A percentile compares a stretch with the other conserved stretches of the same genome.
These are phyloP conservation scores for Xerophyta viscosa DNA, from an alignment of 106 monocot species.

Conservation along the genomic window DNA sequence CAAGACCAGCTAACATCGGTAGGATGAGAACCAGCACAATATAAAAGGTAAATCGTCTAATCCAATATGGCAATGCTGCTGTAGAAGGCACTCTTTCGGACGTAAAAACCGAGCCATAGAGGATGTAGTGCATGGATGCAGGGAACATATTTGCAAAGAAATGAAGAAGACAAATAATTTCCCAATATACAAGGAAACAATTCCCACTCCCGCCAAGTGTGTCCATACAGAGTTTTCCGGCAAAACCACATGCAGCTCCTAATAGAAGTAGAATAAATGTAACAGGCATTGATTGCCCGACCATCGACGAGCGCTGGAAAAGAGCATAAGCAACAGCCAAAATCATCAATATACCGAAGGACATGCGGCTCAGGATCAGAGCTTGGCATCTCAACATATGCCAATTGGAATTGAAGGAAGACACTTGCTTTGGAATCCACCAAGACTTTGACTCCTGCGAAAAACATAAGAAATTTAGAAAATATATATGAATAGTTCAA, in stretches of 20 bases:
- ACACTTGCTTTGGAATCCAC: conserved; percentile 79
- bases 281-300: conserved; percentile 63
- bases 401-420: conserved; percentile 60
- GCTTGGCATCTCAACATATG: conserved; percentile 58
- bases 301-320: conserved; percentile 44
- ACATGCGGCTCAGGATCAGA: conserved; percentile 44
- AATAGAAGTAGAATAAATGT: conserved; percentile 71
- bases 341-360: conserved; percentile 71
- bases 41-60: conserved; percentile 44
- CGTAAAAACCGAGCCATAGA: conserved; percentile 51
- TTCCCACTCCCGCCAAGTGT: conserved; percentile 77
- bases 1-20: conserved; percentile 50
- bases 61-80: conserved; percentile 32
- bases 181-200: conserved; percentile 80
- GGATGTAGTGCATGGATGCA: conserved; percentile 27
- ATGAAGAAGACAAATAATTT: conserved; percentile 64
- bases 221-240: conserved; percentile 79
- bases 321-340: conserved; percentile 50
- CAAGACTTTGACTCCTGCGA: conserved; percentile 61
- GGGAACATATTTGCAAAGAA: conserved; percentile 64
- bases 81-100: conserved; percentile 4
- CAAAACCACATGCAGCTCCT: conserved; percentile 55
- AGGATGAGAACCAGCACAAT: conserved; percentile 39
- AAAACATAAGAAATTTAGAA: conserved; percentile 1
- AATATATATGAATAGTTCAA: too few relatives aligned